phyloP scores from a whole-genome alignment of 2,329 filamentous ascomycete species.

The Stachybotrys elegans region DNA sequence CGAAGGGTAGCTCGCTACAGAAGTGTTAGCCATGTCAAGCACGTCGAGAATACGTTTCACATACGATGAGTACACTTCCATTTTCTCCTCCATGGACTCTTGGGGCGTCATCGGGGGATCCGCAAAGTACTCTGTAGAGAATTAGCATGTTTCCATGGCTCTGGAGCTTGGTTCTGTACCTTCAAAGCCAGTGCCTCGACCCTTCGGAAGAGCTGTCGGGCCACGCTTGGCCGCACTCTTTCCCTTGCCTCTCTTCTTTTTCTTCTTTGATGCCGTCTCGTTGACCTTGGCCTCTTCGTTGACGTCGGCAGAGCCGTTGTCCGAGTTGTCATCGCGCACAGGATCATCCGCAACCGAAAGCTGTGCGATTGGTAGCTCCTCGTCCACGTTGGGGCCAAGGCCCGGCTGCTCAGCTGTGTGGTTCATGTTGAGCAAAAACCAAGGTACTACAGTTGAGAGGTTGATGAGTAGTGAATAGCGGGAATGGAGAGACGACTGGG shows the following conservation, averaged over 20 bases:
- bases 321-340: too few relatives aligned
- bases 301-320: background rate
- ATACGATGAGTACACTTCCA: constrained; percentile 62
- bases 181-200: constrained; percentile 63
- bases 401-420: too few relatives aligned
- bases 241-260: constrained; percentile 14
- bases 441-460: too few relatives aligned
- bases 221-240: constrained; percentile 23
- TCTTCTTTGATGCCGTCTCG: too few relatives aligned
- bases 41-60: constrained; percentile 20
- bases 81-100: constrained; percentile 59
- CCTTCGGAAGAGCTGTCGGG: constrained; percentile 35
- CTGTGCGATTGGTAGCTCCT: too few relatives aligned
- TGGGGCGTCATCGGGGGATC: constrained; percentile 72
- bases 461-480: too few relatives aligned
- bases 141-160: background rate
- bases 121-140: constrained; percentile 59
- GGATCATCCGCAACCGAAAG: too few relatives aligned
- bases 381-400: too few relatives aligned
- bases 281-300: background rate
- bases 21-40: constrained; percentile 12
- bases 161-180: constrained; percentile 29
- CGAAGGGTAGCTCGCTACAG: constrained; percentile 45
- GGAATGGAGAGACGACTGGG: too few relatives aligned
- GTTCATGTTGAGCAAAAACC: too few relatives aligned